Evolutionary conservation across 352 stramenopile species (phyloP), one percentile per base, ranked within the genome.

Genomic region (Sclerospora graminicola): DNA sequence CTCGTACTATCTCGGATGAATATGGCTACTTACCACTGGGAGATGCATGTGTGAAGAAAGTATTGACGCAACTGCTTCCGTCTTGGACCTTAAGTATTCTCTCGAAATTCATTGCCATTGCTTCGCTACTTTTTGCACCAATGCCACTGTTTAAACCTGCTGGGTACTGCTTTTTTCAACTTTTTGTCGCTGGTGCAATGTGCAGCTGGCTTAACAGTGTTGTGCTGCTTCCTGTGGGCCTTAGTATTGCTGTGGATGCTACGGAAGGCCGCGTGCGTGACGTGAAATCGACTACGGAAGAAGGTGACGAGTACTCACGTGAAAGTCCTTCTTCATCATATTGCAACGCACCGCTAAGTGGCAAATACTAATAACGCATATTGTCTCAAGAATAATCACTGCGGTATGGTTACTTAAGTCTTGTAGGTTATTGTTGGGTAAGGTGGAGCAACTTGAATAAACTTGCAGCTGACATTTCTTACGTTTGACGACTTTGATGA

Each of bases 231-330:
- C 68, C 68, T 15, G 68, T 81, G 18, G 45, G 38, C 6, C 48
- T 81, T 20, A 81, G 68, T 39, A 49, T 81, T 37, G 35, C 45
- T 37, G 62, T 68, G 19, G 65, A 81, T 54, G 41, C 64, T 2
- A 55, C 38, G 8, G 53, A 74, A 57, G 57, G 46, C n/a, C 60
- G 54, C 9, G 48, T 67, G 33, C 59, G 60, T 36, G 42, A 70
- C 13, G 48, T 62, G 1, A 71, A 67, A 44, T 39, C 48, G 0
- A 71, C 61, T 24, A 71, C 62, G 37, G 60, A 70, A 29, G 58
- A 70, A 28, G 60, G 60, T 15, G 54, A 43, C 18, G 45, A 62
- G 46, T 67, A 66, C 37, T 57, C 48, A 8, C 43, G 54, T 15
- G 54, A 65, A 27, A 71, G 57, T 35, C 61, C 61, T 1, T 51